Conservation (phyloP, 2,329 filamentous ascomycete genomes). For the Aspergillus sp. region DNA sequence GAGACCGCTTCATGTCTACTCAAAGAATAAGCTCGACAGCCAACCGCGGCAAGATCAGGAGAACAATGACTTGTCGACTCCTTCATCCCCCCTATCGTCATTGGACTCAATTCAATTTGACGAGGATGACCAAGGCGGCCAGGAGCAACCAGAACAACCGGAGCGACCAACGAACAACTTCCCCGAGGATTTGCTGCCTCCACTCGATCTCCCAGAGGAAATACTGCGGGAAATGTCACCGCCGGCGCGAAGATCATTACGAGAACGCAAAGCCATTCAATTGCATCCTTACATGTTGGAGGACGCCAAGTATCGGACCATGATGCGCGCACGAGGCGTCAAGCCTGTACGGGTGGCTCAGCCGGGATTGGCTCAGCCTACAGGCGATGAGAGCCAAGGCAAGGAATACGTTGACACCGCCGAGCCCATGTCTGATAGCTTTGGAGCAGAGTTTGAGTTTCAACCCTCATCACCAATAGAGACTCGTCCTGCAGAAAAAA, state of each 20-base stretch:
- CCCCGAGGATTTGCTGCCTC: slow-evolving; percentile 20
- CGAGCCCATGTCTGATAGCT: slow-evolving; percentile 35
- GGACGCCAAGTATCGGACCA: slow-evolving; percentile 45
- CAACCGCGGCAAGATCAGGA: slow-evolving; percentile 13
- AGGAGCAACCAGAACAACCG: background rate
- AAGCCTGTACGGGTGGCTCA: slow-evolving; percentile 42
- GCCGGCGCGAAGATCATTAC: slow-evolving; percentile 37
- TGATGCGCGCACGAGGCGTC: slow-evolving; percentile 45
- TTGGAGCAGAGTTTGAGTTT: slow-evolving; percentile 32
- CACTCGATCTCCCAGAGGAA: slow-evolving; percentile 31
- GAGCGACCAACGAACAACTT: slow-evolving; percentile 5
- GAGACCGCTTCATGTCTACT: slow-evolving; percentile 12
- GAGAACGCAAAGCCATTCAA: slow-evolving; percentile 51
- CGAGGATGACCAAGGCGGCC: background rate
- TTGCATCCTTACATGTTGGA: slow-evolving; percentile 52
- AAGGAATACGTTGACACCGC: slow-evolving; percentile 36
- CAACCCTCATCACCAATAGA: slow-evolving; percentile 30
- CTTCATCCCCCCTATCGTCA: slow-evolving; percentile 40
- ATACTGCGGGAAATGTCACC: slow-evolving; percentile 28
- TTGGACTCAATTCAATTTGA: slow-evolving; percentile 23
- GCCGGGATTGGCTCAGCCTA: slow-evolving; percentile 13
- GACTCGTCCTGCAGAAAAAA: slow-evolving; percentile 3
- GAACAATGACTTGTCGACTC: slow-evolving; percentile 32
- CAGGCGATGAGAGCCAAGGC: slow-evolving; percentile 33
- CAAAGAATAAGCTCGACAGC: slow-evolving; percentile 4